A percentile compares a stretch with the other conserved stretches of the same genome.
Conservation (phyloP, 345 rosid species). For the Populus ilicifolia region DNA sequence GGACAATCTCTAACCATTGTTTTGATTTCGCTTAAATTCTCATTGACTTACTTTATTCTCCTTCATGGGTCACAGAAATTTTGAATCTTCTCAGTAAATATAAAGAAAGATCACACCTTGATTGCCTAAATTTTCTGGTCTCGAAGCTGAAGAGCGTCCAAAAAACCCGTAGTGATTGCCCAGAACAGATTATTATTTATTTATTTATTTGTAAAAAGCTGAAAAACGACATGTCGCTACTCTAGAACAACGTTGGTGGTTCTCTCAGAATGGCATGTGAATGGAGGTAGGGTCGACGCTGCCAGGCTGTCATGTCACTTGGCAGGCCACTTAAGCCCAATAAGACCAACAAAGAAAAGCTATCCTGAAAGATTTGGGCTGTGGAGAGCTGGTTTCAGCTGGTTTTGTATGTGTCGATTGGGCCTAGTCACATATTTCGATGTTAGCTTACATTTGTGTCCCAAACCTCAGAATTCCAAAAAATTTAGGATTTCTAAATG, state of each 20-base stretch:
- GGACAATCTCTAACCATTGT: slow-evolving; percentile 66
- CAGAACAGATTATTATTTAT: neutral
- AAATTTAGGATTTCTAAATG: no score
- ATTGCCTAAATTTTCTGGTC: neutral
- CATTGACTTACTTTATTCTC: neutral
- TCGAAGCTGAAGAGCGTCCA: neutral
- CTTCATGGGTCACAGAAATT: neutral
- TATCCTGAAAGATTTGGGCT: neutral
- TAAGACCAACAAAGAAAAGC: neutral
- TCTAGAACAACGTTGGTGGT: neutral
- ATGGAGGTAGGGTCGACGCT: neutral
- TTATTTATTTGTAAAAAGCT: neutral
- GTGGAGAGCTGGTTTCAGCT: neutral
- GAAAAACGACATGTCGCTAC: neutral
- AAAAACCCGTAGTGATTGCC: neutral
- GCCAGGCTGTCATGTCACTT: neutral
- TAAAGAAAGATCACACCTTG: neutral
- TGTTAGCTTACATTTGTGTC: neutral
- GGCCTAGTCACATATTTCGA: neutral
- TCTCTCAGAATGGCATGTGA: neutral
- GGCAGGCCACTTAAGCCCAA: neutral
- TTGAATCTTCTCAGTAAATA: neutral
- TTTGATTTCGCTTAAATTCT: neutral
- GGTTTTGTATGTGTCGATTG: neutral
- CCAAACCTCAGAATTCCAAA: no score